These are phyloP conservation scores for Tolypocladium guangdongense DNA, from an alignment of 2,329 filamentous ascomycete species.

Conservation along the genomic window DNA sequence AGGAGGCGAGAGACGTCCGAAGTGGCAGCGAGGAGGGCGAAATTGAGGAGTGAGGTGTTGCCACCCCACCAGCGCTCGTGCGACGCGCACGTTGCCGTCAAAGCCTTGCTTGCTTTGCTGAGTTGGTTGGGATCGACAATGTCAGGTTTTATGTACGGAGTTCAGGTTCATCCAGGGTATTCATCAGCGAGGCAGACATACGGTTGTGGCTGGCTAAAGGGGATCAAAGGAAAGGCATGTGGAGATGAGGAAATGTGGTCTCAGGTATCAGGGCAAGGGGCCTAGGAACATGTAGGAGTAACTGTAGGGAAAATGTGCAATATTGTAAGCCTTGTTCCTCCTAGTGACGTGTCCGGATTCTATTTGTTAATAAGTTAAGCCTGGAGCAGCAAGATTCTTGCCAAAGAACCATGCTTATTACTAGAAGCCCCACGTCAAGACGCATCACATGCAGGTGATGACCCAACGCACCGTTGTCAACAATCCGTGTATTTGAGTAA, in stretches of 20 bases:
- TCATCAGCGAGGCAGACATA: neutral
- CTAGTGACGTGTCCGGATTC: neutral
- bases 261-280: neutral
- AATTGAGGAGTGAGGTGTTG: slow-evolving; percentile 57
- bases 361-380: too few species aligned
- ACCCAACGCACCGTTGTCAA: neutral
- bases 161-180: neutral
- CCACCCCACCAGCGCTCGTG: neutral
- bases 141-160: neutral
- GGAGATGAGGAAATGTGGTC: neutral
- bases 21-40: slow-evolving; percentile 92
- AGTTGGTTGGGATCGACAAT: neutral
- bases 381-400: neutral
- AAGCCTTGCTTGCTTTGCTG: neutral
- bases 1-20: slow-evolving; percentile 35
- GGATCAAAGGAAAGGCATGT: neutral
- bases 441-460: neutral
- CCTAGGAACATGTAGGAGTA: neutral
- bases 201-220: neutral
- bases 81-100: neutral
- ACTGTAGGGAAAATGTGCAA: neutral
- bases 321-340: neutral
- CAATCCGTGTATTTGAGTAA: slow-evolving; percentile 4
- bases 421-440: too few species aligned
- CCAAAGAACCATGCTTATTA: neutral